phyloP scores from a whole-genome alignment of 228 moss, liverwort and hornwort genomes.

The Sphagnum magellanicum region DNA sequence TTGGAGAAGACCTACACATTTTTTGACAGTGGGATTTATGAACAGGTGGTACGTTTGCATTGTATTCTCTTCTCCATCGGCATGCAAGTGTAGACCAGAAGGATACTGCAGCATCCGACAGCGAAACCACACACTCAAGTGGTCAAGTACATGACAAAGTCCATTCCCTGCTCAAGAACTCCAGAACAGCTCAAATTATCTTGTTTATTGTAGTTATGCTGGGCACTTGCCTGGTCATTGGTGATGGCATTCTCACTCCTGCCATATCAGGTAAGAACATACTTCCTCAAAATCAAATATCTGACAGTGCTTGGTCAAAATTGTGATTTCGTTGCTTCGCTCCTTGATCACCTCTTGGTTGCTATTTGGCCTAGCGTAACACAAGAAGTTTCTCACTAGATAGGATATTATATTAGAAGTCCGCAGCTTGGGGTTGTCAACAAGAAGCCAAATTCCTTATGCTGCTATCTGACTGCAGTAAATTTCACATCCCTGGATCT shows the following conservation, averaged over 20 bases:
- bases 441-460: too few species aligned
- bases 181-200: constrained; percentile 25
- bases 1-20: too few species aligned
- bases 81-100: constrained; percentile 56
- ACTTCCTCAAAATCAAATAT: not conserved
- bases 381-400: too few species aligned
- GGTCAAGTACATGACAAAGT: constrained; percentile 12
- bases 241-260: constrained; percentile 86
- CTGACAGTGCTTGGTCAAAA: too few species aligned
- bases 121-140: constrained; percentile 10
- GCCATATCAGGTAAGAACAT: constrained; percentile 66
- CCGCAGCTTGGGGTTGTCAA: too few species aligned
- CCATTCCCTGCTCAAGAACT: constrained; percentile 35
- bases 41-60: constrained; percentile 78
- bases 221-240: constrained; percentile 70
- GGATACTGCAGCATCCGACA: constrained; percentile 12
- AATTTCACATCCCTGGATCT: too few species aligned
- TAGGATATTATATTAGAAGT: too few species aligned
- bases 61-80: constrained; percentile 69
- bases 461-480: too few species aligned
- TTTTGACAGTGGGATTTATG: too few species aligned
- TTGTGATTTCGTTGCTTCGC: too few species aligned
- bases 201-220: constrained; percentile 54
- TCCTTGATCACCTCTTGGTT: too few species aligned
- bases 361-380: too few species aligned